Conservation (phyloP, 805 yeast species). For the Candida orba region DNA sequence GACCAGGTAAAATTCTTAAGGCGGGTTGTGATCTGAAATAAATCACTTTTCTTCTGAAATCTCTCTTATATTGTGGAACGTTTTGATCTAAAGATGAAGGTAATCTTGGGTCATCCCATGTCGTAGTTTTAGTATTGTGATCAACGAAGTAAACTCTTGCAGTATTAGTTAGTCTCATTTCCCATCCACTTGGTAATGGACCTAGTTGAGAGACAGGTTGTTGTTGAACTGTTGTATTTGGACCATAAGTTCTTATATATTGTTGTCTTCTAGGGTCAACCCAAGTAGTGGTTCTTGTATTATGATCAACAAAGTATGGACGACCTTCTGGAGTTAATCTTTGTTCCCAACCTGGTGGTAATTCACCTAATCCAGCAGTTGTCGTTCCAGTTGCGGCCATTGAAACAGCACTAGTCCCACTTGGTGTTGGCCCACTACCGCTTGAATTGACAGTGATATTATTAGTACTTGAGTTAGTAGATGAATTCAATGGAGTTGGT, state of each 20-base stretch:
- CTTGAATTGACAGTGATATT: constrained; percentile 43
- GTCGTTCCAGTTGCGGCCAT: constrained; percentile 74
- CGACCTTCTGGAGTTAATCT: constrained; percentile 97
- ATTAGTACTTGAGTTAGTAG: constrained; percentile 14
- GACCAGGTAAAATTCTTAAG: constrained; percentile 93
- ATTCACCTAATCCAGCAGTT: constrained; percentile 91
- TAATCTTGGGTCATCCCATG: constrained; percentile 99
- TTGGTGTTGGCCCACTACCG: constrained; percentile 36
- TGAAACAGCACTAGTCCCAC: constrained; percentile 54
- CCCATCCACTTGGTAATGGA: constrained; percentile 99
- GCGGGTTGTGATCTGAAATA: constrained; percentile 99
- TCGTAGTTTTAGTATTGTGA: constrained; percentile 97
- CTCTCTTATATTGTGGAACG: constrained; percentile 99
- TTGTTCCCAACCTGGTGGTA: constrained; percentile 99
- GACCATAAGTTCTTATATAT: constrained; percentile 92
- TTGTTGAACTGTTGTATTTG: constrained; percentile 85
- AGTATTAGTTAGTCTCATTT: constrained; percentile 97
- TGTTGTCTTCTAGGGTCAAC: constrained; percentile 99
- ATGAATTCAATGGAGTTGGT: constrained; percentile 23
- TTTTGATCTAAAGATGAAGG: constrained; percentile 97
- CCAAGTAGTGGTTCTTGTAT: constrained; percentile 99
- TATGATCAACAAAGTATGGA: constrained; percentile 97
- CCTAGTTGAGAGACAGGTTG: constrained; percentile 98
- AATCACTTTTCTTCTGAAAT: constrained; percentile 93
- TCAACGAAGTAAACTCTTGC: constrained; percentile 98